Percentiles rank a stretch among this genome's conserved stretches.
Evolutionary conservation across 441 rosid species (phyloP).

Genomic region (Raphanus hybrid): DNA sequence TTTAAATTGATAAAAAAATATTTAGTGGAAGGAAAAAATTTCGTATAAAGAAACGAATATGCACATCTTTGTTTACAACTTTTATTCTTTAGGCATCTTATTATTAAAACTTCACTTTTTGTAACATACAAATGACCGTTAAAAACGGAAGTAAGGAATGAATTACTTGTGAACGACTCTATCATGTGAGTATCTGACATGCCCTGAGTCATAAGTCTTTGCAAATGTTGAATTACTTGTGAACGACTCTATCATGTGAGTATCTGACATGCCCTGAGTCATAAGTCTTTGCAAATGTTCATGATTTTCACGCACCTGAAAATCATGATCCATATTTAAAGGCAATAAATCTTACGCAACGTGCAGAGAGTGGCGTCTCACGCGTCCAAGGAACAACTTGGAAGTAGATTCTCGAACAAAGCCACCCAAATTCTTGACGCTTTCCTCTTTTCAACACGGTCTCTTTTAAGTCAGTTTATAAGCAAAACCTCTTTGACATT

Average conservation of each 20-base stretch:
- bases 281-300: slow-evolving; percentile 5
- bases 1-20: too few relatives aligned
- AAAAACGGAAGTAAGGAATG: neutral
- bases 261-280: neutral
- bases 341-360: neutral
- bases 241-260: slow-evolving; percentile 6
- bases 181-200: slow-evolving; percentile 9
- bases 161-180: neutral
- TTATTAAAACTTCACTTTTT: too few relatives aligned
- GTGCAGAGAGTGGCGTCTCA: slow-evolving; percentile 1
- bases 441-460: slow-evolving; percentile 34
- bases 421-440: slow-evolving; percentile 30
- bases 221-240: slow-evolving; percentile 8
- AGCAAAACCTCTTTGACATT: slow-evolving; percentile 1
- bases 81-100: too few relatives aligned
- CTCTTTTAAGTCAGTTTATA: slow-evolving; percentile 5
- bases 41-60: neutral
- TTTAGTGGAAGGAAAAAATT: too few relatives aligned
- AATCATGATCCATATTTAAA: neutral
- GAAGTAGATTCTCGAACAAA: neutral
- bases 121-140: neutral
- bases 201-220: neutral
- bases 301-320: slow-evolving; percentile 1
- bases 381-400: slow-evolving; percentile 29
- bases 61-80: too few relatives aligned